Evolutionary conservation across 2,329 filamentous ascomycete genomes (phyloP), one percentile per base, ranked within the genome.

Genomic region (Lomentospora prolificans): DNA sequence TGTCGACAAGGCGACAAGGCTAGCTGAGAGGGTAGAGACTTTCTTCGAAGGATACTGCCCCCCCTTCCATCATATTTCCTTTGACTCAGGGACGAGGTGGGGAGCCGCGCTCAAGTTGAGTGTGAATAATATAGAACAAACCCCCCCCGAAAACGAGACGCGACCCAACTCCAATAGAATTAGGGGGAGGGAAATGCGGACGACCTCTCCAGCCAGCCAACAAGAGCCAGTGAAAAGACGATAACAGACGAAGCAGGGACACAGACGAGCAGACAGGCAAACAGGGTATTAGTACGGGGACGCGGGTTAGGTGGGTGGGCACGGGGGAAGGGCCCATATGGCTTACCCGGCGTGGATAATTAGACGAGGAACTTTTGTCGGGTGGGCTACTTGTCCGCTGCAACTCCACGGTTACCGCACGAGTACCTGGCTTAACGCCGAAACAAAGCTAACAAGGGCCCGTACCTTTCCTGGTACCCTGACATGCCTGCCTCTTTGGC

Each of bases 291-390:
- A 27, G 39, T 54, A 36, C 22, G 52, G 52, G 24, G 39, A n/a
- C n/a, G n/a, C n/a, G n/a, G n/a, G n/a, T n/a, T n/a, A n/a, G n/a
- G 39, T 9, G 4, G n/a, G 33, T 19, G n/a, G 36, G 33, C 25
- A 24, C 22, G 19, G 19, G 52, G 36, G 36, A 25, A 54, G 52
- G 33, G 24, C 19, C 28, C 24, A 54, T 44, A 46, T 54, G 52
- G 52, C 52, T 54, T 54, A 27, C 52, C 52, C 24, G 33, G 33
- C 36, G 28, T 54, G 52, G 52, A 39, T 54, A 54, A 54, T 54
- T 54, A 54, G 52, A 54, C 52, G 52, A 54, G 39, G 52, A 54
- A 54, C 52, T 54, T 54, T 54, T 54, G 52, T 54, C 36, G 3
- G 25, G n/a, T 33, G 30, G n/a, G 36, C 36, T 44, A 41, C 41